Evolutionary conservation across 2,329 filamentous ascomycete species (phyloP), one percentile per base, ranked within the genome.

Genomic region (Periconia sp.): DNA sequence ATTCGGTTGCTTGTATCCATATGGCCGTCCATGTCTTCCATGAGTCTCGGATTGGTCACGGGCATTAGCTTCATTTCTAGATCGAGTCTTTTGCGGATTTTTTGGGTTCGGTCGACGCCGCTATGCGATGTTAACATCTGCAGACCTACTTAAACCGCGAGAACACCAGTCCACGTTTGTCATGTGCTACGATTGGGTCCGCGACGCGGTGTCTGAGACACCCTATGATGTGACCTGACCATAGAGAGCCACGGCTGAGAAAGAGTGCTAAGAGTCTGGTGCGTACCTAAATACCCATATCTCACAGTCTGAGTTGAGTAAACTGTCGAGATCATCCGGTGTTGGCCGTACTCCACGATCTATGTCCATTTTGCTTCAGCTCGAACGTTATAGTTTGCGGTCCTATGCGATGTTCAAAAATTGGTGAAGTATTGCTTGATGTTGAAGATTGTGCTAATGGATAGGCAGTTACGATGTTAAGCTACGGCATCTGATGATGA

Each of bases 51-150:
- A 29, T 51, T 54, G 15, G 28, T 32, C 3, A 51, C 13, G 9
- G 50, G 42, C 4, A 13, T n/a, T 4, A 31, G 17, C 7, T 34
- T 31, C 24, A 32, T 47, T 29, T 54, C 50, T 11, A 33, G 7
- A 3, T 34, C 30, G 17, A 54, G 41, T 21, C 43, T 48, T 11
- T 24, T 24, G 30, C 44, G 42, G 12, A 48, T 21, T 9, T 37
- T 19, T 2, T 17, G 19, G 22, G 41, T 11, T 1, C 24, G 15
- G 30, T 50, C 48, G 13, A 15, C 11, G 12, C 48, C 48, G 15
- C 43, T 50, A 12, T 10, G 19, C 12, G 5, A 8, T 30, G n/a
- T n/a, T n/a, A n/a, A n/a, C n/a, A n/a, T n/a, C n/a, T n/a, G n/a
- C n/a, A n/a, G n/a, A n/a, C n/a, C n/a, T n/a, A n/a, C n/a, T n/a